phyloP scores from a whole-genome alignment of 75 land plant species.

The Azolla pinnata region DNA sequence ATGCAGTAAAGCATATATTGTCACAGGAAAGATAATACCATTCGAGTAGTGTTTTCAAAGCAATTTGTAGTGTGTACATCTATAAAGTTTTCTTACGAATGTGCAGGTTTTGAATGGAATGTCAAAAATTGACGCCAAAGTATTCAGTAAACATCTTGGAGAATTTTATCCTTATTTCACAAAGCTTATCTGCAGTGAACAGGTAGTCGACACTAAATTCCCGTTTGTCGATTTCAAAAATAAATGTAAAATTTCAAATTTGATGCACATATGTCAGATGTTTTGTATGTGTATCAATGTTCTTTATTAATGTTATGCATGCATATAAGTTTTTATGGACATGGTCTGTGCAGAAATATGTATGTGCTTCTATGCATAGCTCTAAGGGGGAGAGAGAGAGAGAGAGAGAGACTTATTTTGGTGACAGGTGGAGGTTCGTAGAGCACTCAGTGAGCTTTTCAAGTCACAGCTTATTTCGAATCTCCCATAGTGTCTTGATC shows the following conservation, averaged over 20 bases:
- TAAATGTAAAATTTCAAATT: background rate
- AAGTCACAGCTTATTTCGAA: too few species aligned
- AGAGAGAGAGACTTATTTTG: too few species aligned
- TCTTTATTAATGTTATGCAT: background rate
- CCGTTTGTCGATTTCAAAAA: background rate
- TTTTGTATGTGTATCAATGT: background rate
- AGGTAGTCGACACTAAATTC: constrained; percentile 42
- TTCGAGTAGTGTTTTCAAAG: background rate
- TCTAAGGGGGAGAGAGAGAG: too few species aligned
- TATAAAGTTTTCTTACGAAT: too few species aligned
- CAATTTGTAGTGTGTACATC: background rate
- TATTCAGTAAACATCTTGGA: constrained; percentile 67
- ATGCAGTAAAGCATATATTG: background rate
- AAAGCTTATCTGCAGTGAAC: constrained; percentile 90
- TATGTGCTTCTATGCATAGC: background rate
- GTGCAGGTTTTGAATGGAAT: constrained; percentile 75
- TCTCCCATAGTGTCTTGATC: too few species aligned
- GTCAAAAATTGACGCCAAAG: constrained; percentile 50
- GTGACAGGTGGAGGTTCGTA: too few species aligned
- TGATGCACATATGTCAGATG: background rate
- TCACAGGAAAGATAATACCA: background rate
- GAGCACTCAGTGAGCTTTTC: too few species aligned
- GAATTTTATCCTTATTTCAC: constrained; percentile 85
- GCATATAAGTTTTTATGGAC: background rate
- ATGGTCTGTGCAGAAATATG: background rate